Evolutionary conservation across 2,329 filamentous ascomycete species (phyloP), one percentile per base, ranked within the genome.

Genomic region (Penicillium sp.): DNA sequence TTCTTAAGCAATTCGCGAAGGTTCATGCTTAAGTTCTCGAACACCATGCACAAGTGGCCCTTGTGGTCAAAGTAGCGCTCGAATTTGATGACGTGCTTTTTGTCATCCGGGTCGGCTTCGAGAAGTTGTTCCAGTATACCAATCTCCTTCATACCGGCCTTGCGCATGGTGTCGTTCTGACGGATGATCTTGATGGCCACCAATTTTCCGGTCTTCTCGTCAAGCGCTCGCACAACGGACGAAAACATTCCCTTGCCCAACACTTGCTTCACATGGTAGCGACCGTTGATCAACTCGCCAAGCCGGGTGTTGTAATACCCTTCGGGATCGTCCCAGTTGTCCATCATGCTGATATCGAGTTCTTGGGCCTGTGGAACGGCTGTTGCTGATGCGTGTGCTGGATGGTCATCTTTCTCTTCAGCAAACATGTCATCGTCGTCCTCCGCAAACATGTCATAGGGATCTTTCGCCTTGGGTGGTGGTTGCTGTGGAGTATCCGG

Each of bases 141-240:
- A 68, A 97, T 95, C 70, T 99, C 94, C 52, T 94, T 96, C 71
- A 91, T 86, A 18, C 92, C 94, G 41, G 91, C 92, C 72, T 96
- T 96, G 60, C 75, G 78, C 85, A 96, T 87, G 11, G 90, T 89
- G 66, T 96, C 92, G 65, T 99, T 97, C 72, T 95, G 95, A 57
- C 94, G 89, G 73, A 97, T 95, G 63, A 99, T 94, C 75, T 99
- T 99, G 79, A 99, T 89, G 22, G 94, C 94, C 28, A 97, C 92
- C n/a, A 88, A 71, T 62, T 83, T 82, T 64, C 86, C 86, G 51
- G 81, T 89, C 44, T 83, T 84, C 20, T 87, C 82, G 71, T 96
- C 92, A 56, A 84, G 81, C 20, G 94, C 94, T 58, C 90, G 86
- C 47, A 94, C 90, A n/a, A 99, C 94, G 8, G 90, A 91, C 0